These are phyloP conservation scores for Populus alba DNA, from an alignment of 345 rosid genomes.

Conservation along the genomic window DNA sequence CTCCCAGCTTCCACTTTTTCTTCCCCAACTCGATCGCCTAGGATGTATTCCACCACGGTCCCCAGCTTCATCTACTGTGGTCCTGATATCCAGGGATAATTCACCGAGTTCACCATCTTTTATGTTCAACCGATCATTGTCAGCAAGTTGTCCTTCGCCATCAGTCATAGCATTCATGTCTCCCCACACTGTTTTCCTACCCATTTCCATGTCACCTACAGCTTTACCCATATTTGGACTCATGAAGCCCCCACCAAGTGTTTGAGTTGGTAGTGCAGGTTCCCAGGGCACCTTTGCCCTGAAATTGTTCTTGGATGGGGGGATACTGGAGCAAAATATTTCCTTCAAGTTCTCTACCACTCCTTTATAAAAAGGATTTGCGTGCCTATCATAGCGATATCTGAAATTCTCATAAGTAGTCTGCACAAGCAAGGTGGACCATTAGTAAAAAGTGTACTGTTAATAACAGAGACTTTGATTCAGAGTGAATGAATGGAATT, in stretches of 20 bases:
- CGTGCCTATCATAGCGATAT: conserved; percentile 56
- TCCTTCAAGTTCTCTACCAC: conserved; percentile 63
- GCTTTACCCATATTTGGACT: conserved; percentile 95
- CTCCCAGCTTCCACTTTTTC: conserved; percentile 80
- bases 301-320: conserved; percentile 68
- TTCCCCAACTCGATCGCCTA: conserved; percentile 77
- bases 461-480: background rate
- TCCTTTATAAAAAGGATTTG: conserved; percentile 81
- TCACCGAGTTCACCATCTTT: conserved; percentile 81
- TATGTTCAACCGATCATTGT: conserved; percentile 56
- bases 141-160: conserved; percentile 56
- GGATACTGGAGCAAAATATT: conserved; percentile 63
- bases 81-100: conserved; percentile 67
- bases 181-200: conserved; percentile 92
- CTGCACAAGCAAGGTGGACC: conserved; percentile 38
- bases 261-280: conserved; percentile 56
- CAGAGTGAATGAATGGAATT: background rate
- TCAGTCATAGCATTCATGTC: conserved; percentile 63
- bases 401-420: conserved; percentile 95
- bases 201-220: conserved; percentile 90
- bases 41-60: conserved; percentile 66
- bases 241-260: conserved; percentile 75
- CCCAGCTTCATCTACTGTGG: conserved; percentile 55
- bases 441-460: background rate
- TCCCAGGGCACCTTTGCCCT: conserved; percentile 64